phyloP scores from a whole-genome alignment of 148 eudicot species.

The Vaccinium vitisidaea region DNA sequence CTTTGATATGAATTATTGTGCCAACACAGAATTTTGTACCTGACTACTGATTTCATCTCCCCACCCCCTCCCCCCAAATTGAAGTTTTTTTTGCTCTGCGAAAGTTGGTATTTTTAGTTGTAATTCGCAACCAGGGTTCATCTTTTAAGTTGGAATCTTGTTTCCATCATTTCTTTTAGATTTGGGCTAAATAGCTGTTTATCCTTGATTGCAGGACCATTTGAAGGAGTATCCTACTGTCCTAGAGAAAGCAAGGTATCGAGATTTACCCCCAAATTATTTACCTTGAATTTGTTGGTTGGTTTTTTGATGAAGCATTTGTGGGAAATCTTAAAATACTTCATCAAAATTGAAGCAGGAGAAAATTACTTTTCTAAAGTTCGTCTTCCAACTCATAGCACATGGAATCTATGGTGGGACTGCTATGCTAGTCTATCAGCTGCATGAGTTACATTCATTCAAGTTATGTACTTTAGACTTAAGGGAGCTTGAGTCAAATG shows the following conservation, averaged over 20 bases:
- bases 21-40: neutral
- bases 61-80: neutral
- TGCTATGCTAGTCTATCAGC: neutral
- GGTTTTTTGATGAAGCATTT: neutral
- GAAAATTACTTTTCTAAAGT: neutral
- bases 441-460: neutral
- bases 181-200: constrained; percentile 7
- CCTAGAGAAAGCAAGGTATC: constrained; percentile 58
- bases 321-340: neutral
- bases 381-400: neutral
- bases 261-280: neutral
- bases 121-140: neutral
- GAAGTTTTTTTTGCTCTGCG: neutral
- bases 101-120: no score
- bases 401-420: neutral
- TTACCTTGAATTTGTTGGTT: constrained; percentile 2
- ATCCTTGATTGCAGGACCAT: constrained; percentile 63
- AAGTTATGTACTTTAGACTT: neutral
- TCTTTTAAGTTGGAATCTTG: neutral
- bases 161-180: neutral
- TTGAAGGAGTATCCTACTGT: constrained; percentile 63
- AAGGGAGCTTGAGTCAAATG: neutral
- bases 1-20: neutral
- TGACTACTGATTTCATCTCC: neutral
- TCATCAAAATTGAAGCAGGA: neutral